Percentiles rank a stretch among this genome's conserved stretches.
phyloP scores from a whole-genome alignment of 2,329 filamentous ascomycete genomes.

The Blastomyces percursus region DNA sequence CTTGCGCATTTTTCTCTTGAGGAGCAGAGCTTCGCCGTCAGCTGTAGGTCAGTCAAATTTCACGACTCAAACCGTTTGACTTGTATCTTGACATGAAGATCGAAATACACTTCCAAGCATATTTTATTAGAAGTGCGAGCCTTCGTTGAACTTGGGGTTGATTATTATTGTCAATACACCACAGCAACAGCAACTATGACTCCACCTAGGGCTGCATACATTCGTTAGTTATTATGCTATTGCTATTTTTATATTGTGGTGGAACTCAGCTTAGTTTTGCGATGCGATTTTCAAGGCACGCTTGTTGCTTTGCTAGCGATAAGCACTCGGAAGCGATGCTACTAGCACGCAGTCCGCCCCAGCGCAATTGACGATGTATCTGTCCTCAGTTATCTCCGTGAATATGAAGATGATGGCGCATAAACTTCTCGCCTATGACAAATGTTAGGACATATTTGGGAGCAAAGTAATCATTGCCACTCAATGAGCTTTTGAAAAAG shows the following conservation, averaged over 20 bases:
- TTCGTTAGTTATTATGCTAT: background rate
- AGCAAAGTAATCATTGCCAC: background rate
- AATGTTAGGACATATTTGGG: background rate
- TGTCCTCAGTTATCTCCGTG: background rate
- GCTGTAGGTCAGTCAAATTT: background rate
- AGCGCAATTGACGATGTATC: background rate
- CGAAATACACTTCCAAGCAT: background rate
- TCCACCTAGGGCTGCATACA: background rate
- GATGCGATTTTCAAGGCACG: background rate
- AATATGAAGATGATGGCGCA: background rate
- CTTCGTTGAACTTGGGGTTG: background rate
- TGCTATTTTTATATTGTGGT: background rate
- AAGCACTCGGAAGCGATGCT: background rate
- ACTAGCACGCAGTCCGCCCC: background rate
- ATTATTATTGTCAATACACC: background rate
- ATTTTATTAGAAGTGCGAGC: background rate
- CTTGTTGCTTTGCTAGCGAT: background rate
- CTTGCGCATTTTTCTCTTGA: background rate
- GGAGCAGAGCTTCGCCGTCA: background rate
- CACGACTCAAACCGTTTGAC: background rate
- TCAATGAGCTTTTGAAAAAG: background rate
- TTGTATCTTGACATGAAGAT: background rate
- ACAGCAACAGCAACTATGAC: background rate
- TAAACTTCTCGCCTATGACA: background rate
- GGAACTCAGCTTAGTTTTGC: background rate